A percentile compares a stretch with the other conserved stretches of the same genome.
Evolutionary conservation across 139 green algal genomes (phyloP).

Genomic region (Picochlorum costavermella): DNA sequence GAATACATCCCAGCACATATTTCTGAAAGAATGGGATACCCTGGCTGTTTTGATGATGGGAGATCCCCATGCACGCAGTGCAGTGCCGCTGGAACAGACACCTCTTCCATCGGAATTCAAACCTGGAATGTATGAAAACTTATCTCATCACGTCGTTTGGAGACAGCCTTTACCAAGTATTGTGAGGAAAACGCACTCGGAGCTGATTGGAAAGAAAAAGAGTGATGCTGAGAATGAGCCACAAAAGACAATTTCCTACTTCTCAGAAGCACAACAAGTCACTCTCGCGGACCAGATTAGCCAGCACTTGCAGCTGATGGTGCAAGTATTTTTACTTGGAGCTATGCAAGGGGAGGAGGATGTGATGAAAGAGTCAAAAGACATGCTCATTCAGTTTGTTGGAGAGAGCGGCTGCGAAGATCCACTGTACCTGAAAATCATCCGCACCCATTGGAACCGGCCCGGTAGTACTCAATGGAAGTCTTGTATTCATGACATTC

Average conservation of each 20-base stretch:
- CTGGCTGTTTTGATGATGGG: neutral
- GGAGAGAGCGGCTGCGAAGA: no score
- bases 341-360: no score
- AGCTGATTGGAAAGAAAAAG: neutral
- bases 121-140: neutral
- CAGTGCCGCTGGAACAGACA: neutral
- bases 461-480: no score
- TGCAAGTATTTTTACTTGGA: no score
- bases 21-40: neutral
- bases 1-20: neutral
- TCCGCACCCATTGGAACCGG: no score
- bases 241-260: neutral
- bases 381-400: no score
- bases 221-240: neutral
- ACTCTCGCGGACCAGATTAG: neutral
- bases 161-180: neutral
- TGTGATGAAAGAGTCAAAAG: no score
- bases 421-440: no score
- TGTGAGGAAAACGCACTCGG: conserved; percentile 1
- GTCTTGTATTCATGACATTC: no score
- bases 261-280: neutral
- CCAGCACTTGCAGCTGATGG: no score
- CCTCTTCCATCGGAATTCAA: neutral
- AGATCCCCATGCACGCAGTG: no score
- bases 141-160: neutral